Conservation (phyloP, 164 flowering plant species). For the Chimonanthus salicifolius region DNA sequence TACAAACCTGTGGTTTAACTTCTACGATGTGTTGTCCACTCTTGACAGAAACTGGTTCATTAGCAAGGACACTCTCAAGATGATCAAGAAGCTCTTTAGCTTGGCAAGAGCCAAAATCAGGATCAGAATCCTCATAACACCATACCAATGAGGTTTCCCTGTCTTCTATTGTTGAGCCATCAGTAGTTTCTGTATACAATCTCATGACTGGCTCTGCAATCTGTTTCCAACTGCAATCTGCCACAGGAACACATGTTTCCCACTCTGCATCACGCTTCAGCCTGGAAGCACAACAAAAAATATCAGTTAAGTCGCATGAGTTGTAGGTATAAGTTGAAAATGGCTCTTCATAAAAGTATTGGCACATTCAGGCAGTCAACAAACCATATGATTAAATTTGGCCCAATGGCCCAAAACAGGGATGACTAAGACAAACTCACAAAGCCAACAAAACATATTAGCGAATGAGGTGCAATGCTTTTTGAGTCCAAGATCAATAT, state of each 20-base stretch:
- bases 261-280: constrained; percentile 48
- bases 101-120: constrained; percentile 77
- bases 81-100: constrained; percentile 82
- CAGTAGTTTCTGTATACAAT: constrained; percentile 70
- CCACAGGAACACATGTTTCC: constrained; percentile 52
- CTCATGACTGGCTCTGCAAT: constrained; percentile 72
- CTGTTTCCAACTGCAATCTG: constrained; percentile 60
- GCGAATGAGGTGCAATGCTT: background rate
- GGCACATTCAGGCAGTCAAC: no score
- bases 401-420: no score
- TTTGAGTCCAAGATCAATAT: background rate
- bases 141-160: constrained; percentile 63
- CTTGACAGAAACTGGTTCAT: constrained; percentile 76
- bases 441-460: background rate
- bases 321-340: background rate
- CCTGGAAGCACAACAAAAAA: constrained; percentile 7
- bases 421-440: no score
- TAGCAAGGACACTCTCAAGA: constrained; percentile 77
- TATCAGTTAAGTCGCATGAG: background rate
- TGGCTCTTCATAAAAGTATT: no score
- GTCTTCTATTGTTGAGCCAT: constrained; percentile 65
- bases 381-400: no score
- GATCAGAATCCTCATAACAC: constrained; percentile 71
- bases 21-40: constrained; percentile 61
- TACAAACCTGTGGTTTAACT: constrained; percentile 74